phyloP scores from a whole-genome alignment of 139 green algal genomes.

The Astrephomene gubernaculifera region DNA sequence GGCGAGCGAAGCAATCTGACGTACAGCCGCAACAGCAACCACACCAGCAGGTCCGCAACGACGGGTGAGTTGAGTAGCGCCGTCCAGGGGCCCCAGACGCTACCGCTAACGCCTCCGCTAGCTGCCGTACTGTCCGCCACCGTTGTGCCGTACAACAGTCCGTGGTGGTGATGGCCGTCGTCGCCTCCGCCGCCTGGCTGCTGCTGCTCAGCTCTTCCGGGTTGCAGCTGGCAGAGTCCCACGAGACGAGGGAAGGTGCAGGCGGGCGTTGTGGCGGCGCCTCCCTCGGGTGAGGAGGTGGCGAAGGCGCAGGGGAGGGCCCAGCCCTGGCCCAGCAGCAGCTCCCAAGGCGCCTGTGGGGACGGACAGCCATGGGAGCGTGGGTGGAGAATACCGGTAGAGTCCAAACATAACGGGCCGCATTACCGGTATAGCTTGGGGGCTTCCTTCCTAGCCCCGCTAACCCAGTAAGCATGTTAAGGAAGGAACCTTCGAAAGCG shows the following conservation, averaged over 20 bases:
- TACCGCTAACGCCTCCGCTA: background rate
- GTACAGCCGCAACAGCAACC: constrained; percentile 74
- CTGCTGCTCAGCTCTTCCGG: background rate
- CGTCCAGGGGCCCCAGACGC: constrained; percentile 25
- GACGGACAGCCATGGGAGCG: background rate
- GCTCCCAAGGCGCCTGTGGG: constrained; percentile 57
- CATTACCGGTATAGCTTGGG: no score
- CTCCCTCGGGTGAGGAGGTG: background rate
- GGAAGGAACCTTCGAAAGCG: no score
- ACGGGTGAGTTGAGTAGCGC: constrained; percentile 50
- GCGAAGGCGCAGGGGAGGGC: constrained; percentile 46
- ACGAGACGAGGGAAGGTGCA: constrained; percentile 78
- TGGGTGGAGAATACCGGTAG: background rate
- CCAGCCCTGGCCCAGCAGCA: constrained; percentile 58
- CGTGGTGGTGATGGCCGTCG: background rate
- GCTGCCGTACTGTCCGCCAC: background rate
- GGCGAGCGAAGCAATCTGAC: constrained; percentile 42
- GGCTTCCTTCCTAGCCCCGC: no score
- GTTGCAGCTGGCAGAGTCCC: constrained; percentile 75
- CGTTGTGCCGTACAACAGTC: no score
- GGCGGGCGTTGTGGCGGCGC: background rate
- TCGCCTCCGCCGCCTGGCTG: background rate
- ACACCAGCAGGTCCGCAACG: constrained; percentile 75
- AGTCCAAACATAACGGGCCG: no score
- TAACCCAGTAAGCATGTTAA: no score